Base-by-base conservation (phyloP, 176 grass and related monocot genomes). In the Hsuehochloa calcarea region DNA sequence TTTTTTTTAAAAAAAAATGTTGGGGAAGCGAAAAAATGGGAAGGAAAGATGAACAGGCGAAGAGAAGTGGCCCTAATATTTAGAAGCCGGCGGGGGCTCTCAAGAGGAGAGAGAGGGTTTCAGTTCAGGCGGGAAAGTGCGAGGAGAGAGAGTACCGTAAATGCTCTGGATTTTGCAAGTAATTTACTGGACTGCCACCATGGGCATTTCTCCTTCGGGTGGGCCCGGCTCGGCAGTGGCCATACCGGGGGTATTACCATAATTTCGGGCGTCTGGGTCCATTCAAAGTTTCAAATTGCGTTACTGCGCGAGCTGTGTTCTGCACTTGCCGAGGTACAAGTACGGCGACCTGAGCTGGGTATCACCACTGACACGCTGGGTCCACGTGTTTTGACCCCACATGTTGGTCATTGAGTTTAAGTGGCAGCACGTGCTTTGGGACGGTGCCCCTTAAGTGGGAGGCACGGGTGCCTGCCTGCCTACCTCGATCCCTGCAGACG, bases 121-220 rank as follows among this genome's bases (percentile, higher is more conserved):
- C 77, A 65, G 77, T 94, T 90, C 77, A 77, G 81, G 92, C 92
- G 92, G 90, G 92, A 94, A 94, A 90, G 41, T 11, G 70, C 0
- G 29, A 22, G 51, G 23, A 5, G 83, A 69, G 16, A 77, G n/a
- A 22, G 0, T 16, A 11, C 0, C 46, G 4, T 3, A 49, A 72
- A 11, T 1, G 0, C 80, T 61, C 22, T 47, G 1, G 6, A 6
- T 0, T 3, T 38, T 0, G 1, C 0, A 3, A 0, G 0, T 31
- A 76, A 76, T 85, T 83, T 82, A 72, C 89, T 17, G 3, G 0
- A 25, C 0, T 74, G 41, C 85, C 88, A 68, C 37, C 8, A 0
- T 0, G 10, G 16, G 22, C 8, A 12, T 27, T 16, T 5, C 47
- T 0, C 29, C 46, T 46, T 16, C 47, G 1, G 8, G 61, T 66